Base-by-base conservation (phyloP, 1,139 yeast genomes). In the Lodderomyces oxycetoniae region DNA sequence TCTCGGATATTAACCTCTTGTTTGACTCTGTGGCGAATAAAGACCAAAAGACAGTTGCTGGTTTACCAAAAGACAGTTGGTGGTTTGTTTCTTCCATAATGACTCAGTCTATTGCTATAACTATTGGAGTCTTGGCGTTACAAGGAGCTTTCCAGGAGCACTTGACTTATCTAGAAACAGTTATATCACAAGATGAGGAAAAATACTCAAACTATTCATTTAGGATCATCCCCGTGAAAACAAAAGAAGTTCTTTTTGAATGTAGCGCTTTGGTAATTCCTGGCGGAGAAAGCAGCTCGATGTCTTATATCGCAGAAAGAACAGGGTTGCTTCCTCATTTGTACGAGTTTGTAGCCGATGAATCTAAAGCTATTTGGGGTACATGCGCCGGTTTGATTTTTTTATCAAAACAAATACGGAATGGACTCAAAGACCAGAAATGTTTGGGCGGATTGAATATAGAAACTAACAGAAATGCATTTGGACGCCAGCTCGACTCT, bases 91-190 rank as follows among this genome's bases (percentile, higher is more conserved):
- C n/a, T n/a, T 28, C 12, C n/a, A 17, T 9, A 32, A 43, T 43
- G 51, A 46, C 49, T 3, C 46, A 43, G 26, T 39, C 49, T 3
- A 42, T 39, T 26, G 30, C 40, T 2, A 34, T 57, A 14, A 50
- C 48, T 2, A 66, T 85, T 6, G 94, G 94, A 1, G 89, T 84
- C 0, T 59, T 85, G 36, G 87, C 93, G 1, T 68, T 85, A 17
- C 94, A 85, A 52, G 94, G 95, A 3, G 91, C 94, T 0, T 85
- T 82, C 49, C 53, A 62, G 14, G 94, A 85, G 52, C 94, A 85
- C 52, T 57, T 79, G n/a, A 56, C 64, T 3, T 77, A 74, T 46
- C 61, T 81, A 34, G 52, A 63, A 22, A 47, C 51, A 22, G 73
- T 78, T 3, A 54, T 64, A 5, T 41, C 46, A 10, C 39, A 43